Base-by-base conservation (phyloP, 2,329 filamentous ascomycete species). In the Cladorrhinum sp. region DNA sequence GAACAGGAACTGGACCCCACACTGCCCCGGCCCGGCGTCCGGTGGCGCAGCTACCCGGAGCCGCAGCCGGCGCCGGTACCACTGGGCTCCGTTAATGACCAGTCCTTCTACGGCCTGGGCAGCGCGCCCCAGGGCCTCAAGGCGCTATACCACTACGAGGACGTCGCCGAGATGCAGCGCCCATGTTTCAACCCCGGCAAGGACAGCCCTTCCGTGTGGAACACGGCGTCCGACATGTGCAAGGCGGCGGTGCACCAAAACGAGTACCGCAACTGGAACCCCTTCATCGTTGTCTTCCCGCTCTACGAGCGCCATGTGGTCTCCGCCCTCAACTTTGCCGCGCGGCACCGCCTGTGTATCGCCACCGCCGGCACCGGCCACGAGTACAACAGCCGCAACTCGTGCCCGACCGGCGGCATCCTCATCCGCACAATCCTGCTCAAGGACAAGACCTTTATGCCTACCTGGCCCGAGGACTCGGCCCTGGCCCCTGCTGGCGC, bases 261-360 rank as follows among this genome's bases (percentile, higher is more conserved):
- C 51, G 51, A 53, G 51, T 53, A 53, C 51, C 51, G 51, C 51
- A 29, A 53, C 51, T 53, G 51, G 51, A 53, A 53, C 51, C 51
- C 51, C 25, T 53, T 53, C 24, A 53, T 53, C 51, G 51, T 53
- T 13, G 51, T 53, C 51, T 53, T 53, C 51, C 51, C 51, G 51
- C 51, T 53, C 51, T 27, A 53, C 24, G 51, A 53, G 25, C 51
- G 51, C 51, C 51, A 53, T 29, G 51, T 53, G 25, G 9, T 29
- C 25, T 22, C 51, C 9, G 51, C 51, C 51, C 51, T 53, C 25
- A 36, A 24, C 25, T 53, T 53, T 29, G 51, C 51, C 51, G 51
- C 24, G 51, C 51, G 25, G n/a, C 51, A 53, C 51, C 51, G 51
- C 51, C 51, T 53, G 51, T 53, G 51, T 20, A 53, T 53, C 25